A percentile compares a stretch with the other conserved stretches of the same genome.
phyloP scores from a whole-genome alignment of 148 eudicot species.

The Polygonum aviculare region DNA sequence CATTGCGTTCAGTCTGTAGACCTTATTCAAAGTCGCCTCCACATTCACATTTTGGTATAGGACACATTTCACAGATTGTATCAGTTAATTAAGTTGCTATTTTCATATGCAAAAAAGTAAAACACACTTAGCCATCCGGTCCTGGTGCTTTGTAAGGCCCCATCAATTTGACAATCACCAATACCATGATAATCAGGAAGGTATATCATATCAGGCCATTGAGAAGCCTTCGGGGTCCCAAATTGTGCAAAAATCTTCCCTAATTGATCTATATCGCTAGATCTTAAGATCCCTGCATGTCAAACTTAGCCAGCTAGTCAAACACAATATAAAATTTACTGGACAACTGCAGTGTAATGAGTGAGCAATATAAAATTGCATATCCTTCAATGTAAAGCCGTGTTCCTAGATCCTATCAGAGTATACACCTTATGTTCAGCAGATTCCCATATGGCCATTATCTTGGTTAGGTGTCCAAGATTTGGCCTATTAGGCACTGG shows the following conservation, averaged over 20 bases:
- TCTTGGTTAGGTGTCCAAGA: neutral
- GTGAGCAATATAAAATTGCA: neutral
- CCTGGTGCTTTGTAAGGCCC: no score
- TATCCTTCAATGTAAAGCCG: neutral
- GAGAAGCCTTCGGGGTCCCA: constrained; percentile 87
- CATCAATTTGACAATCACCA: no score
- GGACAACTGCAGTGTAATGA: neutral
- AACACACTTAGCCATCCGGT: no score
- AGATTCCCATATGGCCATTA: neutral
- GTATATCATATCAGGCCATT: constrained; percentile 87
- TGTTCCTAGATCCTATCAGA: neutral
- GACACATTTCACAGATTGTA: no score
- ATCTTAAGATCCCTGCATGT: constrained; percentile 40
- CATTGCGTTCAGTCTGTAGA: no score
- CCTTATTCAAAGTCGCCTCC: no score
- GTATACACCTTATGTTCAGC: neutral
- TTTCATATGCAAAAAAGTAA: no score
- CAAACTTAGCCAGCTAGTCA: constrained; percentile 11
- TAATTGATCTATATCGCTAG: constrained; percentile 94
- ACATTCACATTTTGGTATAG: no score
- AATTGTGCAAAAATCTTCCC: constrained; percentile 95
- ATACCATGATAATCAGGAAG: constrained; percentile 60
- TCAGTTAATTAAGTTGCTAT: no score
- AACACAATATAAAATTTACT: neutral
- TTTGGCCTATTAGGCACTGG: neutral